Percentiles rank a stretch among this genome's conserved stretches.
phyloP scores from a whole-genome alignment of 1,284 basidiomycete species.

The Thelephora terrestris region DNA sequence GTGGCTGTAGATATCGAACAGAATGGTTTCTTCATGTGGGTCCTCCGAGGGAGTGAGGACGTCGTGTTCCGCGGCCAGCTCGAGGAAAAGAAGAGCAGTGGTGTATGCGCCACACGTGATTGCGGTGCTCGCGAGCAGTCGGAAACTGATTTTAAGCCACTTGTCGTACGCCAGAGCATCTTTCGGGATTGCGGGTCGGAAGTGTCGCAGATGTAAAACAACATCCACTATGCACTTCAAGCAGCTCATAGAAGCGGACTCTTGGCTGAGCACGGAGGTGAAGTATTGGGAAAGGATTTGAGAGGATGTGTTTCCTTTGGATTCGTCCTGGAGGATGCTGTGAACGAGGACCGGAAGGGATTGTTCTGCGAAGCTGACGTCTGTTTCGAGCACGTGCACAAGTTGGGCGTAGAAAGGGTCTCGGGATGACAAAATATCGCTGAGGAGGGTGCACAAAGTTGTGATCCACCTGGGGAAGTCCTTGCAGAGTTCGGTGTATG shows the following conservation, averaged over 20 bases:
- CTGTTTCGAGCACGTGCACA: constrained; percentile 42
- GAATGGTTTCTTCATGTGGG: constrained; percentile 43
- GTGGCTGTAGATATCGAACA: constrained; percentile 89
- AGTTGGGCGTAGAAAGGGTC: constrained; percentile 68
- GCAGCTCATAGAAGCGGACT: constrained; percentile 33
- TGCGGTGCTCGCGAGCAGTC: constrained; percentile 66
- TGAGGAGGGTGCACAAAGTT: constrained; percentile 49
- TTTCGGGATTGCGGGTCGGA: constrained; percentile 30
- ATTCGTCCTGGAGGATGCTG: constrained; percentile 43
- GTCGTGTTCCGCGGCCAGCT: constrained; percentile 59
- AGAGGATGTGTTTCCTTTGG: constrained; percentile 10
- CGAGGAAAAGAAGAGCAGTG: constrained; percentile 84
- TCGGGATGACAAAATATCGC: constrained; percentile 41
- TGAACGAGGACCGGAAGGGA: constrained; percentile 73
- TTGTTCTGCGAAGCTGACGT: constrained; percentile 51
- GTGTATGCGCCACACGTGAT: constrained; percentile 77
- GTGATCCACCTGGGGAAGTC: constrained; percentile 62
- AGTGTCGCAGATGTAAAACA: constrained; percentile 76
- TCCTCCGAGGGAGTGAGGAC: constrained; percentile 18
- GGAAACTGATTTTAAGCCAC: constrained; percentile 78
- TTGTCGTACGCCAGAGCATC: constrained; percentile 62
- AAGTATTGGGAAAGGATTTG: constrained; percentile 54
- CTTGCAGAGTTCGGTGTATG: constrained; percentile 27
- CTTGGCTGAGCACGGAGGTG: constrained; percentile 40
- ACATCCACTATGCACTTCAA: constrained; percentile 64